These are phyloP conservation scores for Serendipita sp. DNA, from an alignment of 768 basidiomycete species.

Conservation along the genomic window DNA sequence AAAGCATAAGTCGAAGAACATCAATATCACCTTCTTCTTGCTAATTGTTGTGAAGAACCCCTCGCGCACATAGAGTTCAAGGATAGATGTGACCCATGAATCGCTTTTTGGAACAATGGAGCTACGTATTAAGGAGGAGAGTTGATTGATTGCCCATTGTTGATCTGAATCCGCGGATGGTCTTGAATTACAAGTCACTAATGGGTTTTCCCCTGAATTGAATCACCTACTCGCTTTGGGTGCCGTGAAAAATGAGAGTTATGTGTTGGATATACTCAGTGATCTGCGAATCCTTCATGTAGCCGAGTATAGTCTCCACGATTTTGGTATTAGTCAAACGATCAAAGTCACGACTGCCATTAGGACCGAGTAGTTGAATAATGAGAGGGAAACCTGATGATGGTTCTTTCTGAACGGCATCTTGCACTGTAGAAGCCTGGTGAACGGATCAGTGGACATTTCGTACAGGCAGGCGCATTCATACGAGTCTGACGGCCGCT, in stretches of 20 bases:
- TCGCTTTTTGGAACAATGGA: constrained; percentile 67
- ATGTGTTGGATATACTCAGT: constrained; percentile 61
- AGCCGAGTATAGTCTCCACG: constrained; percentile 64
- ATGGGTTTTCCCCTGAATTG: constrained; percentile 4
- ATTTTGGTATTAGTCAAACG: constrained; percentile 85
- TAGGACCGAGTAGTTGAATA: constrained; percentile 63
- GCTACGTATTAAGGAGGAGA: constrained; percentile 62
- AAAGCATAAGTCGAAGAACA: background rate
- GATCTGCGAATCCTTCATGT: constrained; percentile 60
- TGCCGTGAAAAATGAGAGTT: constrained; percentile 41
- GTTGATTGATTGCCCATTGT: constrained; percentile 77
- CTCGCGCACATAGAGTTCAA: constrained; percentile 71
- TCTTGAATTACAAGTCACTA: constrained; percentile 21
- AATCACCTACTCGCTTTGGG: constrained; percentile 26
- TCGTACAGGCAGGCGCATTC: constrained; percentile 16
- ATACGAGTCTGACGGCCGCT: constrained; percentile 67
- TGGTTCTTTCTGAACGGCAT: constrained; percentile 58
- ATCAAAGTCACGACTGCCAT: constrained; percentile 84
- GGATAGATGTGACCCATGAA: constrained; percentile 52
- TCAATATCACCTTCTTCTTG: background rate
- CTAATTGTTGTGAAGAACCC: constrained; percentile 58
- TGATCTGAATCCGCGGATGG: constrained; percentile 37
- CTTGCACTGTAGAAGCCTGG: constrained; percentile 62
- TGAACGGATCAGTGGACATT: background rate
- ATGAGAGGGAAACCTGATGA: constrained; percentile 73